Evolutionary conservation across 164 flowering plant genomes (phyloP).

Genomic region (Nymphaea thermarum): DNA sequence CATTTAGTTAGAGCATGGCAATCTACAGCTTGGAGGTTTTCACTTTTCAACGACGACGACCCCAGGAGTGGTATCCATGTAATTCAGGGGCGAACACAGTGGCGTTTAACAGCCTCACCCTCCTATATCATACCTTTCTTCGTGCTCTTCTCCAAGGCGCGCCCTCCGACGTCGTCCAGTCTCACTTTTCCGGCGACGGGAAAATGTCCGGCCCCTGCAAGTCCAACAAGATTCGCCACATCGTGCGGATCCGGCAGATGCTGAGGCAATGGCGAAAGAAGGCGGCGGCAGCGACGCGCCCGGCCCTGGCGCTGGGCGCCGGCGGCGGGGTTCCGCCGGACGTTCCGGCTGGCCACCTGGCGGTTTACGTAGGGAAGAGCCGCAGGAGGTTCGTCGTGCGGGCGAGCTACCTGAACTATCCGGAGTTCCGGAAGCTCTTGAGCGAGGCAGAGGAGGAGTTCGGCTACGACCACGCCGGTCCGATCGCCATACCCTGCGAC

Average conservation of each 20-base stretch:
- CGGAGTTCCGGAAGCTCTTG: slow-evolving; percentile 43
- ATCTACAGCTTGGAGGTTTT: neutral
- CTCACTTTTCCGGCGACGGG: neutral
- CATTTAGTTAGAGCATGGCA: neutral
- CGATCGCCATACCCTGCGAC: slow-evolving; percentile 59
- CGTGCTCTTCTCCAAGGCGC: neutral
- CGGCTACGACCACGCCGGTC: slow-evolving; percentile 46
- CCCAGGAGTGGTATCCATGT: neutral
- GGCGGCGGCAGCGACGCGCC: slow-evolving; percentile 7
- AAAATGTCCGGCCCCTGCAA: slow-evolving; percentile 6
- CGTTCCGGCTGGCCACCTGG: slow-evolving; percentile 69
- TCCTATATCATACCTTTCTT: neutral
- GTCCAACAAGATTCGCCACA: slow-evolving; percentile 22
- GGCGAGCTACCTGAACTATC: slow-evolving; percentile 55
- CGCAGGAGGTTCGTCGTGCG: slow-evolving; percentile 40
- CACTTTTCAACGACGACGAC: neutral
- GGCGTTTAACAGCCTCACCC: neutral
- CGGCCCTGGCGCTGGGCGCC: neutral
- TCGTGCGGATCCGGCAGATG: slow-evolving; percentile 25
- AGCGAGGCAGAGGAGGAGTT: slow-evolving; percentile 48
- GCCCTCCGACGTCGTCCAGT: neutral
- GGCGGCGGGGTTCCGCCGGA: slow-evolving; percentile 25
- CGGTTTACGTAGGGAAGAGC: slow-evolving; percentile 40
- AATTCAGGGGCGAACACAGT: neutral
- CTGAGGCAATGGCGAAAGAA: slow-evolving; percentile 26